Conservation (phyloP, 2,329 filamentous ascomycete species). For the Aspergillus felis region DNA sequence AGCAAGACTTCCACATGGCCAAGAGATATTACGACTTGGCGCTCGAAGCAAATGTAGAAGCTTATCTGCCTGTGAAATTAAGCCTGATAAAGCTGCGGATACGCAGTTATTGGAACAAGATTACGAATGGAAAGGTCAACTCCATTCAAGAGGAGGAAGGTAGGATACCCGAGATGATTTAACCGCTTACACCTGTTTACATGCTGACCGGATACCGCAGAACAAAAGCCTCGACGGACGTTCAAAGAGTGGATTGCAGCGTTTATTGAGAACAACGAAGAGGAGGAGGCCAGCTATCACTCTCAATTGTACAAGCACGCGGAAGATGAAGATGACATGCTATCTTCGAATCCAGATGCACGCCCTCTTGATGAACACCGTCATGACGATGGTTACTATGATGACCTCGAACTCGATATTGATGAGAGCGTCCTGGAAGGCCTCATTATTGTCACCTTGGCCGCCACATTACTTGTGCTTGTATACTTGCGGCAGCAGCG, state of each 20-base stretch:
- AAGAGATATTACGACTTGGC: slow-evolving; percentile 95
- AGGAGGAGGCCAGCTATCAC: slow-evolving; percentile 62
- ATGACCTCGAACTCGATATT: slow-evolving; percentile 59
- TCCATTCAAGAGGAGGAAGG: slow-evolving; percentile 85
- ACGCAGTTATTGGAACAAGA: slow-evolving; percentile 88
- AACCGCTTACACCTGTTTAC: not conserved
- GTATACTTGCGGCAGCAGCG: slow-evolving; percentile 65
- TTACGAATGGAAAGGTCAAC: slow-evolving; percentile 87
- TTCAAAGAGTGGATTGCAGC: slow-evolving; percentile 82
- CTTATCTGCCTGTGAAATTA: slow-evolving; percentile 87
- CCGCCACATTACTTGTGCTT: slow-evolving; percentile 68
- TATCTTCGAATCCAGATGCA: slow-evolving; percentile 22
- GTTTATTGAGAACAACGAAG: slow-evolving; percentile 69
- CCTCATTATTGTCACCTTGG: slow-evolving; percentile 74
- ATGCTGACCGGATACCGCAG: slow-evolving; percentile 44
- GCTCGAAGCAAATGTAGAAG: slow-evolving; percentile 84
- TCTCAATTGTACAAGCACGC: slow-evolving; percentile 46
- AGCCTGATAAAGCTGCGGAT: slow-evolving; percentile 80
- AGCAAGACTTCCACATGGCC: slow-evolving; percentile 94
- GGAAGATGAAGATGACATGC: slow-evolving; percentile 33
- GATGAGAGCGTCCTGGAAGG: slow-evolving; percentile 82
- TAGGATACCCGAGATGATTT: slow-evolving; percentile 44
- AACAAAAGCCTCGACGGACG: slow-evolving; percentile 68
- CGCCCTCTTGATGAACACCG: slow-evolving; percentile 25
- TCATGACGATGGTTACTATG: slow-evolving; percentile 52